Conservation (phyloP, 176 grass and related monocot species). For the Carex littledalei region DNA sequence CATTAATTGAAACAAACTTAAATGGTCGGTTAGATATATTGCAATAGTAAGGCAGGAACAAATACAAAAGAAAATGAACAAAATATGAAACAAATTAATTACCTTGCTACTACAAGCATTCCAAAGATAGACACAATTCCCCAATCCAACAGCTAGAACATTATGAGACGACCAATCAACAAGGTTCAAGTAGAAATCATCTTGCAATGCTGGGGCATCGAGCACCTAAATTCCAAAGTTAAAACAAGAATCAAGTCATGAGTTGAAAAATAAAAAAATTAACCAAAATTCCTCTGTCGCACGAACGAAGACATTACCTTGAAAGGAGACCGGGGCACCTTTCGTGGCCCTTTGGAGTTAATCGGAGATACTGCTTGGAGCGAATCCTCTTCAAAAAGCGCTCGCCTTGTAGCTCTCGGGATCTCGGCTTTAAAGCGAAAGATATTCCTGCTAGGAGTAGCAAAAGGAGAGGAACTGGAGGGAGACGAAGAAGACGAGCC, state of each 20-base stretch:
- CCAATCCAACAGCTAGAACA: conserved; percentile 79
- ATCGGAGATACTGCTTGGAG: conserved; percentile 44
- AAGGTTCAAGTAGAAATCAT: conserved; percentile 98
- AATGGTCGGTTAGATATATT: background rate
- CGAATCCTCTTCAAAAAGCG: conserved; percentile 64
- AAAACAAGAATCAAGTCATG: background rate
- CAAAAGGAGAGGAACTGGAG: conserved; percentile 30
- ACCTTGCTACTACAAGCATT: conserved; percentile 99
- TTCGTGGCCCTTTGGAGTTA: conserved; percentile 43
- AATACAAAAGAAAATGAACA: background rate
- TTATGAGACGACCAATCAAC: conserved; percentile 99
- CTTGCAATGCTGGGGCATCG: conserved; percentile 93
- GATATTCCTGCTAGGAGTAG: conserved; percentile 59
- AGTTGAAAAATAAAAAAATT: background rate
- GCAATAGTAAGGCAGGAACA: background rate
- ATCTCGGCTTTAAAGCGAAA: conserved; percentile 94
- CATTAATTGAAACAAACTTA: background rate
- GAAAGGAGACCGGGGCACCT: conserved; percentile 79
- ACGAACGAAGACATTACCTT: conserved; percentile 38
- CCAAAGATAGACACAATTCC: conserved; percentile 93
- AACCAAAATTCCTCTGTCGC: background rate
- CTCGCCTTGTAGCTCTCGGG: conserved; percentile 44
- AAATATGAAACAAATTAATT: background rate
- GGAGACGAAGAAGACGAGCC: conserved; percentile 58
- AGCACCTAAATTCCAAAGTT: conserved; percentile 52